Percentiles rank a stretch among this genome's conserved stretches.
Conservation (phyloP, 306 rosid genomes). For the Dalbergia cochinchinensis region DNA sequence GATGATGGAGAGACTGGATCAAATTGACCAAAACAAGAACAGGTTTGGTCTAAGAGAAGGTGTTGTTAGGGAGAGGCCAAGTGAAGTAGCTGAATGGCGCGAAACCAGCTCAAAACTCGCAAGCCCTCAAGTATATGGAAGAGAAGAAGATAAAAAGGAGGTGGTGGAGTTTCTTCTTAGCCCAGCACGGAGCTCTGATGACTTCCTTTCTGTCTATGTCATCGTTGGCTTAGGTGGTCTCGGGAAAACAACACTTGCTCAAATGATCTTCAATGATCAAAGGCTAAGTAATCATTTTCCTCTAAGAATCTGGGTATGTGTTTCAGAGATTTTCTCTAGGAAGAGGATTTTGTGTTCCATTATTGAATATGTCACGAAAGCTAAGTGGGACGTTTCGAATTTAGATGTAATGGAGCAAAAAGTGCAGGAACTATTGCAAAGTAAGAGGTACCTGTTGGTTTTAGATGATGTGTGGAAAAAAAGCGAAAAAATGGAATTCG, state of each 20-base stretch:
- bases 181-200: too few species aligned
- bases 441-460: conserved; percentile 13
- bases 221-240: too few species aligned
- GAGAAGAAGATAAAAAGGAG: not conserved
- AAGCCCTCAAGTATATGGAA: not conserved
- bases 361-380: not conserved
- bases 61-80: not conserved
- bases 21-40: not conserved
- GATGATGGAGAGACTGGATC: not conserved
- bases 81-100: conserved; percentile 10
- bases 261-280: too few species aligned
- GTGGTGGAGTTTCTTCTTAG: not conserved
- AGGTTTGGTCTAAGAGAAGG: not conserved
- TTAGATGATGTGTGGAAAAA: not conserved
- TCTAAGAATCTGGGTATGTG: too few species aligned
- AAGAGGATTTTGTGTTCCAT: not conserved
- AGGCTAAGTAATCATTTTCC: too few species aligned
- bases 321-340: too few species aligned
- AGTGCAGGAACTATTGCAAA: not conserved
- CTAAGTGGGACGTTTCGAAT: not conserved
- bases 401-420: not conserved
- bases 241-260: too few species aligned
- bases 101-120: not conserved
- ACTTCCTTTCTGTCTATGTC: too few species aligned
- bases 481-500: not conserved